Base-by-base conservation (phyloP, 495 filamentous ascomycete genomes). In the Talaromyces trachyspermus region DNA sequence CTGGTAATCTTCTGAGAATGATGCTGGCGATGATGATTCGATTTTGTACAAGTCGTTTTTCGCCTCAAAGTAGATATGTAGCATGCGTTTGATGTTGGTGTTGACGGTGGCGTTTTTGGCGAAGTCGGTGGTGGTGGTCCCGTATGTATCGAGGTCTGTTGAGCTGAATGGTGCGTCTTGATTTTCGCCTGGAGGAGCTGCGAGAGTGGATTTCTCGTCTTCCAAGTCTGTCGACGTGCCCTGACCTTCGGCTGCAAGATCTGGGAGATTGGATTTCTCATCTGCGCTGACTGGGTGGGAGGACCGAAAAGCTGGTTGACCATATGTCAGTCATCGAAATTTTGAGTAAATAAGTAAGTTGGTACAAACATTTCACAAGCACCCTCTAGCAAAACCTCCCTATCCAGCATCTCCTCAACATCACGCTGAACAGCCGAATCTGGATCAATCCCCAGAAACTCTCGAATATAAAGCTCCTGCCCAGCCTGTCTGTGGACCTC, bases 391-490 rank as follows among this genome's bases (percentile, higher is more conserved):
- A 51, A 45, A 20, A 59, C 41, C 26, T 54, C 50, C 12, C 46
- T 46, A 11, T 29, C 25, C 18, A 65, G 15, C 10, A 48, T 51
- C n/a, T 54, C 49, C 12, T 39, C 45, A 26, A 39, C 43, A 6
- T 54, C 51, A 0, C 39, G 15, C 7, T 38, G 18, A 15, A 27
- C 11, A 9, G 42, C 44, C 18, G 46, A 44, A 8, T 60, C 50
- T 7, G 54, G 50, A 8, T 55, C 55, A 12, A 66, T 53, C 25
- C 66, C 66, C 3, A 74, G 46, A 37, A 59, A 68, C 50, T 75
- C 63, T 23, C 62, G 54, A 12, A 71, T 22, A 43, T 64, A 76
- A 18, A 74, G 46, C 38, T 68, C 62, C 6, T 71, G 44, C 2
- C 61, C 65, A 4, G 61, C 62, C 7, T 50, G 25, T 24, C 61